Evolutionary conservation across 179 eudicot genomes (phyloP).

Genomic region (Vitellaria paradoxa): DNA sequence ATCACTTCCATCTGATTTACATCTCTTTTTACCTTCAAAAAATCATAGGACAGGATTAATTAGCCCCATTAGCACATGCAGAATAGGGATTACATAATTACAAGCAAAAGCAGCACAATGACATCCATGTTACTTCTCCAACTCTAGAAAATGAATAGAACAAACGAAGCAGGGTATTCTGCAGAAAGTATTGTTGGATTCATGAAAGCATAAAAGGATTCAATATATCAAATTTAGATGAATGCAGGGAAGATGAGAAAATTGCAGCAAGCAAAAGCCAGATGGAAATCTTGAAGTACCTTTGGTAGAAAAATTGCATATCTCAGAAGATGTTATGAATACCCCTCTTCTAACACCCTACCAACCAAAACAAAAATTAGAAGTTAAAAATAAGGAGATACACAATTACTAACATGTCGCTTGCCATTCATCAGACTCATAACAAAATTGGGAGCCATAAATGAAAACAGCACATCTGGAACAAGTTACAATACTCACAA

Average conservation of each 20-base stretch:
- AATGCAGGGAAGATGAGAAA: neutral
- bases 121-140: neutral
- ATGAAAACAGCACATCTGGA: neutral
- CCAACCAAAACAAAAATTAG: slow-evolving; percentile 9
- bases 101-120: neutral
- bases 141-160: neutral
- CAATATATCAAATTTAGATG: neutral
- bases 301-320: slow-evolving; percentile 58
- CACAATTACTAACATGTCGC: neutral
- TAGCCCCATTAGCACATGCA: neutral
- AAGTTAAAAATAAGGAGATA: neutral
- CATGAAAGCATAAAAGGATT: neutral
- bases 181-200: too few species aligned
- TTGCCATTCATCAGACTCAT: neutral
- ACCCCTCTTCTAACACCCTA: slow-evolving; percentile 49
- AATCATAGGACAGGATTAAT: neutral
- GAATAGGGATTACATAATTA: neutral
- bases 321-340: slow-evolving; percentile 34
- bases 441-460: neutral
- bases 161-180: neutral
- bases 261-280: neutral
- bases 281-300: slow-evolving; percentile 35
- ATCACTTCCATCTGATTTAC: slow-evolving; percentile 74
- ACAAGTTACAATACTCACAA: neutral
- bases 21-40: slow-evolving; percentile 62